These are phyloP conservation scores for Microthlaspi erraticum DNA, from an alignment of 345 rosid species.

Conservation along the genomic window DNA sequence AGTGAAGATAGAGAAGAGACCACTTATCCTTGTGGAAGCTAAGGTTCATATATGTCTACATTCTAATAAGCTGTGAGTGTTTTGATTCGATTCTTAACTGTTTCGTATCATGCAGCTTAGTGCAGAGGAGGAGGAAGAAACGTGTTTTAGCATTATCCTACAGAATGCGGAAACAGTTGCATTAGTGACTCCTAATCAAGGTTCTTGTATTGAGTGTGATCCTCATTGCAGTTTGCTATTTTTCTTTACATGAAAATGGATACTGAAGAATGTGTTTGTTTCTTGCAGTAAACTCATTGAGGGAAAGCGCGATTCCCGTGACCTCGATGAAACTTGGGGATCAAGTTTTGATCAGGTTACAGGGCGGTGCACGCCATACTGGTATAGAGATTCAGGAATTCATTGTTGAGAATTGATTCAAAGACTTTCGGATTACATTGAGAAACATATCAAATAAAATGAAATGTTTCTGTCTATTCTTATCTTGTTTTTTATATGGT, in stretches of 20 bases:
- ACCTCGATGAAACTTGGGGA: conserved; percentile 75
- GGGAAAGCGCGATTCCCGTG: conserved; percentile 59
- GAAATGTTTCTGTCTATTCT: neutral
- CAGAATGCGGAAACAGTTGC: conserved; percentile 93
- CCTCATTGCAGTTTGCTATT: conserved; percentile 13
- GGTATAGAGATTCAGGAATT: conserved; percentile 89
- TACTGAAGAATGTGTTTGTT: neutral
- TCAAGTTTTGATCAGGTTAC: conserved; percentile 61
- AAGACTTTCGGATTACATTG: neutral
- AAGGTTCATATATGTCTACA: conserved; percentile 54
- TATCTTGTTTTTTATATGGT: neutral
- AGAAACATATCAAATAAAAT: conserved; percentile 10
- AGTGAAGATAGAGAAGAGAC: conserved; percentile 86
- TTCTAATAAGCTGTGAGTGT: neutral
- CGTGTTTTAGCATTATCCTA: conserved; percentile 58
- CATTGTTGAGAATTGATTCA: conserved; percentile 69
- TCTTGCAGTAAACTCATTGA: conserved; percentile 51
- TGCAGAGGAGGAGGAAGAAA: conserved; percentile 50
- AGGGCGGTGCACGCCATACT: conserved; percentile 86
- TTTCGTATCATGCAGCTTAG: conserved; percentile 50
- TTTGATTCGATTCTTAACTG: conserved; percentile 5
- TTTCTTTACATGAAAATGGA: conserved; percentile 7
- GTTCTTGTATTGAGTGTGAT: conserved; percentile 20
- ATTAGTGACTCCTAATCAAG: conserved; percentile 59
- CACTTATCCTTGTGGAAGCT: conserved; percentile 73